Percentiles rank a stretch among this genome's conserved stretches.
phyloP scores from a whole-genome alignment of 371 early-diverging fungal genomes.

The Apophysomyces variabilis region DNA sequence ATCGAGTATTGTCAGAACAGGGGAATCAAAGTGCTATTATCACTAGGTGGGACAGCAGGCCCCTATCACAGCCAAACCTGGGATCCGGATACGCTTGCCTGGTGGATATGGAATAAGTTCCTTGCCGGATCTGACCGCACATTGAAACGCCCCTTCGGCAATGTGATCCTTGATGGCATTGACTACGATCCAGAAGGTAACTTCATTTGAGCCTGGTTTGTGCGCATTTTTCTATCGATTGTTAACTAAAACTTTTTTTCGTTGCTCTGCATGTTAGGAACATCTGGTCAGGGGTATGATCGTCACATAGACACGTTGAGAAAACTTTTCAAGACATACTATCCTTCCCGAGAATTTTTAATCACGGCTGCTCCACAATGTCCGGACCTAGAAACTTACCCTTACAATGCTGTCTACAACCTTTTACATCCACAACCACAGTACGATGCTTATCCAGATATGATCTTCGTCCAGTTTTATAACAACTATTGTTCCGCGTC shows the following conservation, averaged over 20 bases:
- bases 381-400: slow-evolving; percentile 59
- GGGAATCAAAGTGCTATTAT: slow-evolving; percentile 60
- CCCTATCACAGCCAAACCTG: slow-evolving; percentile 34
- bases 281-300: slow-evolving; percentile 33
- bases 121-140: slow-evolving; percentile 42
- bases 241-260: neutral
- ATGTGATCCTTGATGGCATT: slow-evolving; percentile 40
- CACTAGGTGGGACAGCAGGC: slow-evolving; percentile 58
- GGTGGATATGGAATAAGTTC: slow-evolving; percentile 56
- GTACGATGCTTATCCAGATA: slow-evolving; percentile 53
- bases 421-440: slow-evolving; percentile 40
- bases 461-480: slow-evolving; percentile 78
- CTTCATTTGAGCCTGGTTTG: neutral
- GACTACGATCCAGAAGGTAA: slow-evolving; percentile 61
- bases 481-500: slow-evolving; percentile 65
- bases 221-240: slow-evolving; percentile 2
- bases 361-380: slow-evolving; percentile 63
- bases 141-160: slow-evolving; percentile 38
- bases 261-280: slow-evolving; percentile 17
- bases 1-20: slow-evolving; percentile 63
- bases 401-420: slow-evolving; percentile 45
- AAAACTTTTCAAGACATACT: slow-evolving; percentile 42
- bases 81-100: slow-evolving; percentile 50
- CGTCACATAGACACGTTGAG: slow-evolving; percentile 33
- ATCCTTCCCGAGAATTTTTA: slow-evolving; percentile 35